Evolutionary conservation across 1,139 yeast species (phyloP).

Genomic region (Debaryomycetaceae sp.): DNA sequence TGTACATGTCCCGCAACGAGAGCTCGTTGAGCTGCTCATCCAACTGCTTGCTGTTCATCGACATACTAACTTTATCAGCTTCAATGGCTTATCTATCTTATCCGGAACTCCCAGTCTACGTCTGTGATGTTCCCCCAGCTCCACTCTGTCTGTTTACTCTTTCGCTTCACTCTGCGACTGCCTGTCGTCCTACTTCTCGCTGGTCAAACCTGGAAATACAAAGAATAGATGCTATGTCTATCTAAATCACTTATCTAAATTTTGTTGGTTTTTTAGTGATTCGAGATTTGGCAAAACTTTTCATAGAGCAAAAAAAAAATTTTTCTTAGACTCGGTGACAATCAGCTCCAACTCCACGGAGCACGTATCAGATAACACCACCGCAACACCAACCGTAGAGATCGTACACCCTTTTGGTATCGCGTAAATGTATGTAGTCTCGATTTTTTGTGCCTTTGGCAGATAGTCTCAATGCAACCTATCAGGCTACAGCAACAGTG

Average conservation of each 20-base stretch:
- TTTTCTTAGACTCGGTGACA: neutral
- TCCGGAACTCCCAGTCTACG: neutral
- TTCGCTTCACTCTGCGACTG: too few species aligned
- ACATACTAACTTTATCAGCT: constrained; percentile 5
- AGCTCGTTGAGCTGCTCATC: constrained; percentile 16
- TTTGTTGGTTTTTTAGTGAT: neutral
- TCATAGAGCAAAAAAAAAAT: neutral
- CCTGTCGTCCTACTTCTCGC: too few species aligned
- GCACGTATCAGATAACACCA: neutral
- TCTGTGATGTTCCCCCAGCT: neutral
- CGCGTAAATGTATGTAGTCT: neutral
- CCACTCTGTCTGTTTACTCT: too few species aligned
- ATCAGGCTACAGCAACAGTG: neutral
- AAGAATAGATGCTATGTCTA: too few species aligned
- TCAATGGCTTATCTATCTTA: neutral
- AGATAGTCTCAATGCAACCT: neutral
- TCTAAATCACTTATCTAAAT: neutral
- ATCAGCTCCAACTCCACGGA: neutral
- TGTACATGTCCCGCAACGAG: constrained; percentile 6
- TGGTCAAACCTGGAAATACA: too few species aligned
- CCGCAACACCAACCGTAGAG: neutral
- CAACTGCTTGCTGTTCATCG: constrained; percentile 15
- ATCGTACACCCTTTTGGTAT: neutral
- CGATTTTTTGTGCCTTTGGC: too few species aligned
- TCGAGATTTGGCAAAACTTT: neutral